Evolutionary conservation across 2,329 filamentous ascomycete species (phyloP), one percentile per base, ranked within the genome.

Genomic region (Xylaria sp.): DNA sequence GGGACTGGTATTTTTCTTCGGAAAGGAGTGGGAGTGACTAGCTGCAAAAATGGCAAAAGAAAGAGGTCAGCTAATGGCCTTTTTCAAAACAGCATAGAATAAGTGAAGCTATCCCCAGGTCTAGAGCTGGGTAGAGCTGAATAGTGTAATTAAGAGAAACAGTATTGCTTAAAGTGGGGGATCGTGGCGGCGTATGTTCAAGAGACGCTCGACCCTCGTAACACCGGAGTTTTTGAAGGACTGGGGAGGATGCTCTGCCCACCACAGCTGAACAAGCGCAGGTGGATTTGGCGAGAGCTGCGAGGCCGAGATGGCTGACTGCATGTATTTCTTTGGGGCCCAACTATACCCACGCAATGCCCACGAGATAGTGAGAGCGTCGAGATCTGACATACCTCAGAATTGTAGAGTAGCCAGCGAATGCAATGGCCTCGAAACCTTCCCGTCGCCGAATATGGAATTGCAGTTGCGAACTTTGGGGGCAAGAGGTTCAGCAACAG

Each of bases 1-100:
- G 54, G 39, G 43, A 45, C 59, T 51, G 50, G 39, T 54, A 53
- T 52, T 51, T 48, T 40, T 56, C 39, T 17, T 34, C 21, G 17
- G n/a, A n/a, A 39, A 24, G 37, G 43, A 38, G 26, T 16, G 22
- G 40, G 9, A 16, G n/a, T n/a, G 8, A 40, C 29, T n/a, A 46
- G 37, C 41, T 58, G 39, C 21, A 38, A 46, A 53, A 24, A 40
- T 39, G 40, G 38, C 9, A 34, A n/a, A 16, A 3, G 4, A 40
- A 42, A 45, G 3, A 46, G 17, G 45, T 60, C 53, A 60, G 60
- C 49, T 22, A 41, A 34, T 19, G 18, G 21, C 44, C 18, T 34
- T 49, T 21, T 44, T 42, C 13, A 42, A 44, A 19, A 39, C 29
- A 9, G 38, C 13, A 24, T 16, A 41, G 21, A 24, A 19, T 38